Evolutionary conservation across 1,284 basidiomycete genomes (phyloP).

Genomic region (Veloporphyrellus conicus): DNA sequence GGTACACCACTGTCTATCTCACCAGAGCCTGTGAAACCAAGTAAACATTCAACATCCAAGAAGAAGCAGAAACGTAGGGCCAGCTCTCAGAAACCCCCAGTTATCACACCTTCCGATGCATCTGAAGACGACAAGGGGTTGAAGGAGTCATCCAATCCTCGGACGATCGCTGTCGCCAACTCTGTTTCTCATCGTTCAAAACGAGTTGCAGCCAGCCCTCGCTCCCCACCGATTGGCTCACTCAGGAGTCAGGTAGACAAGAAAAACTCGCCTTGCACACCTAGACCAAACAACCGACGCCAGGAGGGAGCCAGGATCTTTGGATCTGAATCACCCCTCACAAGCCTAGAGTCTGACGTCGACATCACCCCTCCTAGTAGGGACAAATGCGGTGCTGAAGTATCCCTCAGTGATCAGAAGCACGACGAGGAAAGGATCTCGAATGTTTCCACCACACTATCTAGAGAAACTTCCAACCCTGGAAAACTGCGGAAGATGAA

Average conservation of each 20-base stretch:
- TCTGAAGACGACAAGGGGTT: slow-evolving; percentile 20
- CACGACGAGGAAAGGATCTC: neutral
- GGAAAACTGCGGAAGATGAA: slow-evolving; percentile 1
- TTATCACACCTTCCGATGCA: slow-evolving; percentile 18
- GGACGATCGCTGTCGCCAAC: neutral
- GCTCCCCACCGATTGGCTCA: neutral
- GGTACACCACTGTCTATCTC: neutral
- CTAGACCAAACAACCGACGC: neutral
- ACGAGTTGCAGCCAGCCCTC: slow-evolving; percentile 5
- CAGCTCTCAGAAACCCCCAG: slow-evolving; percentile 18
- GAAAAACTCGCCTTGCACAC: neutral
- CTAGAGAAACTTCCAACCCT: neutral
- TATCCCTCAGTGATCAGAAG: neutral
- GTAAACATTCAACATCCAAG: neutral
- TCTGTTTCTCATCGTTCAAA: slow-evolving; percentile 13
- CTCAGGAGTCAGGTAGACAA: neutral
- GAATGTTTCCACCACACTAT: neutral
- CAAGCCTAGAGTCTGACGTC: neutral
- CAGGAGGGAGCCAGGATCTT: neutral
- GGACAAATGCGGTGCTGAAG: neutral
- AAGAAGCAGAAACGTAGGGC: slow-evolving; percentile 24
- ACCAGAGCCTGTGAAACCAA: neutral
- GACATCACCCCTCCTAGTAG: neutral
- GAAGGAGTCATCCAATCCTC: neutral
- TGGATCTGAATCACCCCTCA: neutral